phyloP scores from a whole-genome alignment of 768 basidiomycete genomes.

The Leucogyrophana mollusca region DNA sequence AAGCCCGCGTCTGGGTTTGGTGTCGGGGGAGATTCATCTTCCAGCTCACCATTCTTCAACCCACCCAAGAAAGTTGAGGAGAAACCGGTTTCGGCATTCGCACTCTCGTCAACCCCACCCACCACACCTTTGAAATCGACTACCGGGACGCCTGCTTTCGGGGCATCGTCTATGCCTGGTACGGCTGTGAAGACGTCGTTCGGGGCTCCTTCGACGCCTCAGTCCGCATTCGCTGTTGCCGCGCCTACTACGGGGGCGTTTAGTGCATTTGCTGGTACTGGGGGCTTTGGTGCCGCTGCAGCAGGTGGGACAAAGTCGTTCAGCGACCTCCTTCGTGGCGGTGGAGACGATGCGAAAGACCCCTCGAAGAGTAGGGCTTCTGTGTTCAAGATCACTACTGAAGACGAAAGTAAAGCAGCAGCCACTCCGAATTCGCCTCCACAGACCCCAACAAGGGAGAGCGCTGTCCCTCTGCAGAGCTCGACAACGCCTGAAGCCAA shows the following conservation, averaged over 20 bases:
- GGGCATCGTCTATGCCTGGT: constrained; percentile 33
- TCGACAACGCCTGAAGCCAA: too few species aligned
- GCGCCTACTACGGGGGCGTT: constrained; percentile 22
- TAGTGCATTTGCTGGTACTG: constrained; percentile 24
- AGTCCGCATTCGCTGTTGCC: constrained; percentile 14
- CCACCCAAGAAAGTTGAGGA: constrained; percentile 28
- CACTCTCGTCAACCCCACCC: constrained; percentile 13
- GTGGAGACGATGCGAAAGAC: constrained; percentile 25
- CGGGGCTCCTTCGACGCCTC: constrained; percentile 7
- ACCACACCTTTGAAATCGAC: constrained; percentile 22
- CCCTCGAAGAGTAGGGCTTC: constrained; percentile 16
- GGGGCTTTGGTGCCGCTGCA: constrained; percentile 54
- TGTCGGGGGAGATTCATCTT: constrained; percentile 37
- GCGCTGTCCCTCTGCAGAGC: too few species aligned
- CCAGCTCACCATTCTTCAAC: constrained; percentile 56
- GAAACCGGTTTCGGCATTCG: constrained; percentile 39
- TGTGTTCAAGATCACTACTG: constrained; percentile 7
- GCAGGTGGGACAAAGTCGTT: constrained; percentile 52
- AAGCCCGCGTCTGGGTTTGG: constrained; percentile 36
- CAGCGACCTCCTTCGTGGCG: constrained; percentile 53
- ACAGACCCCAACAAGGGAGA: too few species aligned
- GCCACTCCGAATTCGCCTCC: background rate
- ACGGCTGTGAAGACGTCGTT: constrained; percentile 19
- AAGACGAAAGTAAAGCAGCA: constrained; percentile 13
- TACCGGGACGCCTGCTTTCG: constrained; percentile 33